Conservation (phyloP, 2,329 filamentous ascomycete genomes). For the Thielaviopsis ethacetica region DNA sequence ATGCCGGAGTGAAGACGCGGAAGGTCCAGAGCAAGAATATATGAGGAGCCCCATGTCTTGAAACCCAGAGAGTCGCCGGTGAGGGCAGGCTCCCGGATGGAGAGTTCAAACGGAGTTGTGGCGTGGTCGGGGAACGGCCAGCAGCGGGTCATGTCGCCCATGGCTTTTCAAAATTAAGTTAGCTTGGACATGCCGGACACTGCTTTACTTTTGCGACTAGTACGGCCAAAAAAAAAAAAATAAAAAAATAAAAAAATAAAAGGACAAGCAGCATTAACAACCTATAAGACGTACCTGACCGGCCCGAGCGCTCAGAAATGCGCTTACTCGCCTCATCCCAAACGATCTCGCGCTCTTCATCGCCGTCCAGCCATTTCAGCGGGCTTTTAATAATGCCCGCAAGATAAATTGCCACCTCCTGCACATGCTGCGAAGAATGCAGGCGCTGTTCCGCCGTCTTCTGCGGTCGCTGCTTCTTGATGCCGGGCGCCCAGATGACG, state of each 20-base stretch:
- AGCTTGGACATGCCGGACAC: background rate
- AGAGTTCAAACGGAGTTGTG: constrained; percentile 38
- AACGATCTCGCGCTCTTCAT: constrained; percentile 48
- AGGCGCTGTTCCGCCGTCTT: constrained; percentile 24
- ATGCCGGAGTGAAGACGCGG: constrained; percentile 27
- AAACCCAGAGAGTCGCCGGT: constrained; percentile 69
- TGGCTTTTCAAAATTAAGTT: constrained; percentile 21
- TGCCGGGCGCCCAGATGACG: constrained; percentile 45
- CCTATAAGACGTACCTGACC: constrained; percentile 36
- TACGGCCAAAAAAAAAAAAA: background rate
- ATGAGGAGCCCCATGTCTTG: constrained; percentile 92
- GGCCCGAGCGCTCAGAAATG: constrained; percentile 72
- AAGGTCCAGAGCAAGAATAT: constrained; percentile 63
- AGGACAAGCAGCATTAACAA: too few relatives aligned
- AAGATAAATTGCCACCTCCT: constrained; percentile 47
- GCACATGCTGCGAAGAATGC: constrained; percentile 26
- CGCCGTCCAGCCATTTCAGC: constrained; percentile 51
- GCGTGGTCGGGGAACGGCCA: constrained; percentile 30
- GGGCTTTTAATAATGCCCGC: constrained; percentile 50
- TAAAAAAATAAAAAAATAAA: background rate
- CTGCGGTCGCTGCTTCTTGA: constrained; percentile 24
- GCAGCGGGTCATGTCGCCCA: constrained; percentile 38
- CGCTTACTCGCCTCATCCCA: constrained; percentile 69
- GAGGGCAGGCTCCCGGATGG: constrained; percentile 70
- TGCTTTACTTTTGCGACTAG: background rate